These are phyloP conservation scores for Termitomyces bulborhizus DNA, from an alignment of 768 basidiomycete species.

Conservation along the genomic window DNA sequence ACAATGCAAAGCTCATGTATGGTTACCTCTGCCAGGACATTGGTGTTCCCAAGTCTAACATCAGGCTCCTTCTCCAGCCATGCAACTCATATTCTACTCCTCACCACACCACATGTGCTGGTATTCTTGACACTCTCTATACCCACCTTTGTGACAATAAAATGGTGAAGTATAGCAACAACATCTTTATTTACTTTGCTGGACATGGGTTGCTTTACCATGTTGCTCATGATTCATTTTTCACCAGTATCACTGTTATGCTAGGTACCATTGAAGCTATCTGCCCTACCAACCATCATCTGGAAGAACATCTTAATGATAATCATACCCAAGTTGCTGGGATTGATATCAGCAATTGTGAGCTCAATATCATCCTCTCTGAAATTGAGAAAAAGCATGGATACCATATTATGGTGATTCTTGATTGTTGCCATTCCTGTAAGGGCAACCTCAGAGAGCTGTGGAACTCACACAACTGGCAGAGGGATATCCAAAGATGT, in stretches of 20 bases:
- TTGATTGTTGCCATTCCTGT: neutral
- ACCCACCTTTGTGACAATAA: neutral
- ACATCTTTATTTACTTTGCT: neutral
- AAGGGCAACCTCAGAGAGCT: too few relatives aligned
- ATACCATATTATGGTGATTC: neutral
- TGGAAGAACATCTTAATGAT: neutral
- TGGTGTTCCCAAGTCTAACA: neutral
- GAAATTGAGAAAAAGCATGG: neutral
- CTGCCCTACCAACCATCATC: neutral
- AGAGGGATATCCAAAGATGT: too few relatives aligned
- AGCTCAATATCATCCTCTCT: neutral
- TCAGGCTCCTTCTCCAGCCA: neutral
- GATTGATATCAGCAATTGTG: neutral
- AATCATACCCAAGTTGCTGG: neutral
- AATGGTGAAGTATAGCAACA: neutral
- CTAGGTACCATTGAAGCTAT: neutral
- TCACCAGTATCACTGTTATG: neutral
- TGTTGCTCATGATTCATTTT: neutral
- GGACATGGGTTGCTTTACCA: neutral
- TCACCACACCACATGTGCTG: neutral
- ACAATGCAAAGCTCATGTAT: too few relatives aligned
- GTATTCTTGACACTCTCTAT: neutral
- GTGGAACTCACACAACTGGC: too few relatives aligned
- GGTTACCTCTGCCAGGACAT: neutral
- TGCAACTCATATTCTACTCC: neutral